These are phyloP conservation scores for Beta macrorhiza DNA, from an alignment of 179 eudicot species.

Conservation along the genomic window DNA sequence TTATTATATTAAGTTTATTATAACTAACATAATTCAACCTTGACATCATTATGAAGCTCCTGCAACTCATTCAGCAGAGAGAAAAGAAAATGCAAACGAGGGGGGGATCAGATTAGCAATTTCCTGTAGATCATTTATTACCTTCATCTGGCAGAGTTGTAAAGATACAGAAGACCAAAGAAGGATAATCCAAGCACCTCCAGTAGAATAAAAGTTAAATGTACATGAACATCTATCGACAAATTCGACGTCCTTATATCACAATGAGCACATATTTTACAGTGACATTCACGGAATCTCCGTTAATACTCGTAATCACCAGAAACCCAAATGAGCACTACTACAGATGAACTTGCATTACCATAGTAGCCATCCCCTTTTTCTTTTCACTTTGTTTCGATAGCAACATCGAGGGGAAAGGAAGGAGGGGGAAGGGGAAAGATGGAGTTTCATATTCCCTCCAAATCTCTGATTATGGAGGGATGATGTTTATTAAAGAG, in stretches of 20 bases:
- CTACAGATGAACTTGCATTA: slow-evolving; percentile 1
- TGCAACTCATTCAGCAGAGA: no score
- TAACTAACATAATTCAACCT: no score
- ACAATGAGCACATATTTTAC: background rate
- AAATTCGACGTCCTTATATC: background rate
- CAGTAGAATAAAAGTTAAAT: background rate
- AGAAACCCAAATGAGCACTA: background rate
- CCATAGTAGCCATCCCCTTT: background rate
- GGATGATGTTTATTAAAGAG: no score
- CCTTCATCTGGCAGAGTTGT: background rate
- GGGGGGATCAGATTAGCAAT: no score
- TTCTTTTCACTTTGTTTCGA: background rate
- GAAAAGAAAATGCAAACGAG: no score
- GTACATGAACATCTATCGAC: background rate
- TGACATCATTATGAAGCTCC: no score
- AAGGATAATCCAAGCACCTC: background rate
- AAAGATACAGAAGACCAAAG: background rate
- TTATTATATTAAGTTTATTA: no score
- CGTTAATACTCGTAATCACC: background rate
- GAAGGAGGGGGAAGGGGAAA: no score
- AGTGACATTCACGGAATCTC: background rate
- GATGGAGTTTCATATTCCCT: no score
- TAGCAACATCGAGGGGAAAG: no score
- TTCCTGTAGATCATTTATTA: background rate
- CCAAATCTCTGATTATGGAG: no score